phyloP scores from a whole-genome alignment of 2,329 filamentous ascomycete genomes.

The Metarhizium robertsii region DNA sequence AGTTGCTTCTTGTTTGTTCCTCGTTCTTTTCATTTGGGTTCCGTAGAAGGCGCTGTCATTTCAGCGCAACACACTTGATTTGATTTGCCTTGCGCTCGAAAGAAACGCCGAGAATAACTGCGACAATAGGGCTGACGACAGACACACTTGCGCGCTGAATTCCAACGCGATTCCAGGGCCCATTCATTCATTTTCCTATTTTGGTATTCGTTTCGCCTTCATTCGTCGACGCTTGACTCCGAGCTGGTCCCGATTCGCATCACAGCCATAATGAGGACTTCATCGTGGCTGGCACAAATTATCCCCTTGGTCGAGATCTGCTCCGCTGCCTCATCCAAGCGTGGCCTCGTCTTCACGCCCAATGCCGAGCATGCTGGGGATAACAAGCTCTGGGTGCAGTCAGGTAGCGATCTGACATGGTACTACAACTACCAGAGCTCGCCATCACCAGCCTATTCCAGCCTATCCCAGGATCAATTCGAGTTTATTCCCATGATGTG shows the following conservation, averaged over 20 bases:
- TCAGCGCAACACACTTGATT: neutral
- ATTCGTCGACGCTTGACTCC: neutral
- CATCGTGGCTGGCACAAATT: constrained; percentile 5
- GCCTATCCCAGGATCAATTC: constrained; percentile 43
- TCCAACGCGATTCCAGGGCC: neutral
- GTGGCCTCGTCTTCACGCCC: constrained; percentile 62
- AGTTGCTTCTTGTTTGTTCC: neutral
- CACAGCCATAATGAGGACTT: constrained; percentile 1
- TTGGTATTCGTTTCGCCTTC: neutral
- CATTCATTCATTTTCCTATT: neutral
- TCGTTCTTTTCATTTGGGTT: neutral
- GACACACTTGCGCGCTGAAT: neutral
- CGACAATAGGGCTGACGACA: neutral
- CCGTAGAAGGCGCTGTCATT: neutral
- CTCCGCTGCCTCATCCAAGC: constrained; percentile 41
- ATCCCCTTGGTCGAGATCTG: constrained; percentile 13
- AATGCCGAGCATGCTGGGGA: constrained; percentile 46
- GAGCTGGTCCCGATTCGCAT: neutral
- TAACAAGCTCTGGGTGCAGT: constrained; percentile 53
- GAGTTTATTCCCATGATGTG: constrained; percentile 78
- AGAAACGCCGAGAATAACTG: neutral
- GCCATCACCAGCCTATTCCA: constrained; percentile 44
- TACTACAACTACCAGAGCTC: constrained; percentile 69
- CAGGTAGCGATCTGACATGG: constrained; percentile 58
- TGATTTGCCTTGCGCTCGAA: neutral